Evolutionary conservation across 805 yeast species (phyloP).

Genomic region (Candida insectorum): DNA sequence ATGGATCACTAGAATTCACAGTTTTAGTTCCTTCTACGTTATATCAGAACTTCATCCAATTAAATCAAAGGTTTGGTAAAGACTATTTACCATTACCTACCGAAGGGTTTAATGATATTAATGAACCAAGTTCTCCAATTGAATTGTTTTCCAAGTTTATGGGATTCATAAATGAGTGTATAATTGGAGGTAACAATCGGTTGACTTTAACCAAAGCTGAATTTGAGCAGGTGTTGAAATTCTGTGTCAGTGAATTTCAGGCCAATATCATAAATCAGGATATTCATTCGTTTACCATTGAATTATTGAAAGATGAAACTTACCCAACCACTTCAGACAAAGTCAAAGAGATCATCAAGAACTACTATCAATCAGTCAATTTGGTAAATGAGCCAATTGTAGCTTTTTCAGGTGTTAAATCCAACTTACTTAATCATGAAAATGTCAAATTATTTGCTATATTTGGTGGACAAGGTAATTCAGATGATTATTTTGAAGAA

Average conservation of each 20-base stretch:
- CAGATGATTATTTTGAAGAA: slow-evolving; percentile 97
- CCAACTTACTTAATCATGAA: slow-evolving; percentile 18
- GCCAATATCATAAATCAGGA: slow-evolving; percentile 59
- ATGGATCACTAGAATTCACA: slow-evolving; percentile 86
- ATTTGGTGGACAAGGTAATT: slow-evolving; percentile 99
- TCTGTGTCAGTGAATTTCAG: slow-evolving; percentile 81
- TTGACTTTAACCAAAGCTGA: slow-evolving; percentile 46
- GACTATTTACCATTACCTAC: slow-evolving; percentile 68
- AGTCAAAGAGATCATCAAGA: slow-evolving; percentile 68
- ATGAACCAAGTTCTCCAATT: slow-evolving; percentile 82
- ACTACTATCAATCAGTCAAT: slow-evolving; percentile 55
- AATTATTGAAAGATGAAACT: slow-evolving; percentile 48
- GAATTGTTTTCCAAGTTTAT: slow-evolving; percentile 83
- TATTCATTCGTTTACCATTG: slow-evolving; percentile 85
- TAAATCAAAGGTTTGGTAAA: slow-evolving; percentile 81
- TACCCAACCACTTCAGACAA: slow-evolving; percentile 68
- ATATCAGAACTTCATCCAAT: slow-evolving; percentile 78
- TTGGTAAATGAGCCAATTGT: not conserved
- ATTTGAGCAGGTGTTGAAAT: slow-evolving; percentile 65
- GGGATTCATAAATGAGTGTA: slow-evolving; percentile 49
- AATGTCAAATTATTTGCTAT: slow-evolving; percentile 70
- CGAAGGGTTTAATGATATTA: slow-evolving; percentile 80
- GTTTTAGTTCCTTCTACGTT: slow-evolving; percentile 80
- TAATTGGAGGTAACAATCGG: slow-evolving; percentile 1
- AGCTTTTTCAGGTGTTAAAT: not conserved